Evolutionary conservation across 805 yeast genomes (phyloP).

Genomic region (Priceomyces haplophilus): DNA sequence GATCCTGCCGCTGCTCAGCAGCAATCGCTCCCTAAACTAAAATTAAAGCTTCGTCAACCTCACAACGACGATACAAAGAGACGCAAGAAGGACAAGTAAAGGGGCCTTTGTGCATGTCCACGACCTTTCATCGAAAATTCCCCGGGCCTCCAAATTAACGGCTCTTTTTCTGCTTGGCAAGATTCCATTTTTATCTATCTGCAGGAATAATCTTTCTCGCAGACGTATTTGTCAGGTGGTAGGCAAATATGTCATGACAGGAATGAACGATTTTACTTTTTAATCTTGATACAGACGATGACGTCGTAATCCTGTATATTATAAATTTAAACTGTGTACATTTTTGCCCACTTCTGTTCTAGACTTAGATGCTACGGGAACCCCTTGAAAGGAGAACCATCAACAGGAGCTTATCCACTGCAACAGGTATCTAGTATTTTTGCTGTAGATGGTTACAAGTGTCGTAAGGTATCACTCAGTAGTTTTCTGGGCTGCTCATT

Average conservation of each 20-base stretch:
- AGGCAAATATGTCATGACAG: background rate
- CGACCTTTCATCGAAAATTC: background rate
- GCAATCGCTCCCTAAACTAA: constrained; percentile 10
- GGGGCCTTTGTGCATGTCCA: background rate
- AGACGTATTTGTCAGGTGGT: no score
- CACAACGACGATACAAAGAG: constrained; percentile 1
- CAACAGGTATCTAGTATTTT: no score
- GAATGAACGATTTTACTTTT: background rate
- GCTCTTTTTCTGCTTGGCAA: no score
- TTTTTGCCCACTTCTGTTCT: background rate
- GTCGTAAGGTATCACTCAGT: no score
- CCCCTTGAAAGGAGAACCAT: no score
- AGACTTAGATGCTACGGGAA: no score
- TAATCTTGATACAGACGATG: background rate
- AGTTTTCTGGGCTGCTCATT: no score
- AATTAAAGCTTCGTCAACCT: constrained; percentile 8
- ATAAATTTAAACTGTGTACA: background rate
- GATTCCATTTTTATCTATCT: no score
- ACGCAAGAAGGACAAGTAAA: constrained; percentile 1
- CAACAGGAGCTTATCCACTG: no score
- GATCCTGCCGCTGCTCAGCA: constrained; percentile 2
- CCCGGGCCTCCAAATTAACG: no score
- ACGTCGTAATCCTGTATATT: background rate
- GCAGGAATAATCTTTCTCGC: no score
- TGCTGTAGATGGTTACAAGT: background rate